Conservation (phyloP, 2,329 filamentous ascomycete species). For the Diplodia scrobiculata region DNA sequence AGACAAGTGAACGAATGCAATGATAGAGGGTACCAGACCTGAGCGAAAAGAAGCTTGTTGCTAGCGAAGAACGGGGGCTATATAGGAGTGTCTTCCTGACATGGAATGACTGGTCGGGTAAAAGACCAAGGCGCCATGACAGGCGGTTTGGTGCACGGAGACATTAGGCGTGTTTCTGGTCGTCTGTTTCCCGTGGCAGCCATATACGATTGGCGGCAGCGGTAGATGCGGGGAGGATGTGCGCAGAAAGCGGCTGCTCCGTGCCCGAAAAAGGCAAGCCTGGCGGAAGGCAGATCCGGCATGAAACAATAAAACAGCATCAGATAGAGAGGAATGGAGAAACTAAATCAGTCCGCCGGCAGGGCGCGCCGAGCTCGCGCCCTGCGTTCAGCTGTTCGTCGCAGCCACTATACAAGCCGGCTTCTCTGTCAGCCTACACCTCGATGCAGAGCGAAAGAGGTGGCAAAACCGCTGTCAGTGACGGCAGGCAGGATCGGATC, state of each 20-base stretch:
- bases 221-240: conserved; percentile 19
- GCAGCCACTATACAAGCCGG: background rate
- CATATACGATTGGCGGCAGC: conserved; percentile 1
- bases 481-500: conserved; percentile 5
- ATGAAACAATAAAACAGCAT: conserved; percentile 22
- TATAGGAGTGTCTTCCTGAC: conserved; percentile 3
- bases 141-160: conserved; percentile 7
- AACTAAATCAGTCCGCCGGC: background rate
- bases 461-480: background rate
- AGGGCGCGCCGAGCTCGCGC: background rate
- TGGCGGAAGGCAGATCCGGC: conserved; percentile 21
- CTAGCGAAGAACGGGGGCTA: background rate
- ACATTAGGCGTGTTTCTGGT: conserved; percentile 9
- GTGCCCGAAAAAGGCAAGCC: conserved; percentile 24
- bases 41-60: background rate
- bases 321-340: background rate
- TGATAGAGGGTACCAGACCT: background rate
- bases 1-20: background rate
- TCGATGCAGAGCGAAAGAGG: background rate
- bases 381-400: background rate
- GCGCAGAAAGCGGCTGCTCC: conserved; percentile 13
- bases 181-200: background rate
- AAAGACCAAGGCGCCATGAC: conserved; percentile 14
- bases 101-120: conserved; percentile 1
- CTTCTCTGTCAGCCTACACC: background rate